Base-by-base conservation (phyloP, 495 filamentous ascomycete species). In the Aspergillus campestris region DNA sequence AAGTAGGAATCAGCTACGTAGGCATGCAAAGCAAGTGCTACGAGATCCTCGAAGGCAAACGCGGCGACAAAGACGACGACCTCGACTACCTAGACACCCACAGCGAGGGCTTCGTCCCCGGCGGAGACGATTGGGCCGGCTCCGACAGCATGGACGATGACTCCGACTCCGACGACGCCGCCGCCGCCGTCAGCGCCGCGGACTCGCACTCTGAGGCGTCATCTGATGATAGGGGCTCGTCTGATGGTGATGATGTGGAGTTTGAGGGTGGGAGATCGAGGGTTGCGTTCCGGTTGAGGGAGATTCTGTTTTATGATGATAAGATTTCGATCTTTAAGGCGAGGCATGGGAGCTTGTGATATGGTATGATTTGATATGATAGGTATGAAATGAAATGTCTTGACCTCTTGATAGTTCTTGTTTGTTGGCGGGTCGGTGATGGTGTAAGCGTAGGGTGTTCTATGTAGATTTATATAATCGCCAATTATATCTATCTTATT, bases 231-330 rank as follows among this genome's bases (percentile, higher is more conserved):
- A 60, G 59, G 10, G 40, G 40, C 11, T 59, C 49, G 24, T 62
- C 62, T 4, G 82, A 81, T 33, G 73, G 76, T 6, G 74, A 77
- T 7, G 70, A 73, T 5, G 69, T 69, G 0, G 73, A 72, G 10
- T 71, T 70, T 6, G 78, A 81, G n/a, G 60, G 65, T 33, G 59
- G 40, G 58, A 47, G 50, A 44, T 73, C 70, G 44, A 69, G 67
- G 15, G 66, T 77, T 35, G 74, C 72, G 37, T 75, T 95, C 14
- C 70, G 81, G 44, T 60, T 95, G 50, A 75, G 87, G 50, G 86
- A 94, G 72, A 94, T 94, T 53, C 65, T 89, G 50, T 94, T 89
- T 64, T 90, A 89, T 53, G 89, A 94, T 50, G 87, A 94, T 57
- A 89, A 89, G 61, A 82, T 92, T 31, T 81, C 82, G 5, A 82